Evolutionary conservation across 176 grass and related monocot species (phyloP).

Genomic region (Stipa capillata): DNA sequence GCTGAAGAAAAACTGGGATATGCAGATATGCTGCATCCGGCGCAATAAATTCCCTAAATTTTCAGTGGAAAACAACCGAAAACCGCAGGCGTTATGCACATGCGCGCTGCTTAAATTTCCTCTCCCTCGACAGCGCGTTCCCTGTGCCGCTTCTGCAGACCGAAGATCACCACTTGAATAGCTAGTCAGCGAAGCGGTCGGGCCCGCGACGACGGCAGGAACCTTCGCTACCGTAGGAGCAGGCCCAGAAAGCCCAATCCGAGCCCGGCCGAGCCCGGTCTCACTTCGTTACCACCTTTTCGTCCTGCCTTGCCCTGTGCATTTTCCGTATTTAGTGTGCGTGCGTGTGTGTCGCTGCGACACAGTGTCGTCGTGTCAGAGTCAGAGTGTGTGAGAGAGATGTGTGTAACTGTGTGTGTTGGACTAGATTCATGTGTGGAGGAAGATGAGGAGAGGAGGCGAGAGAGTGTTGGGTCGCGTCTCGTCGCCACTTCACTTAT

Average conservation of each 20-base stretch:
- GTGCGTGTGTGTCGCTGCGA: too few species aligned
- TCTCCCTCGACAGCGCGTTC: neutral
- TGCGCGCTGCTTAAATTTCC: neutral
- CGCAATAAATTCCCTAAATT: too few species aligned
- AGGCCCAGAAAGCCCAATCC: neutral
- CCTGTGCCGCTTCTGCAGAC: neutral
- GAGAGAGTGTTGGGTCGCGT: neutral
- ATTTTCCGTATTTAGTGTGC: neutral
- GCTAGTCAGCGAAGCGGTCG: too few species aligned
- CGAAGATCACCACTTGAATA: neutral
- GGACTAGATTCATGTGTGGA: neutral
- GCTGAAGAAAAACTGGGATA: too few species aligned
- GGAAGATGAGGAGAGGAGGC: neutral
- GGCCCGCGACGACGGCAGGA: too few species aligned
- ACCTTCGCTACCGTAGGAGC: neutral
- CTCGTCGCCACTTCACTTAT: neutral
- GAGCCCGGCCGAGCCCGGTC: neutral
- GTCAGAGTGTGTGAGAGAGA: too few species aligned
- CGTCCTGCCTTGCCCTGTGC: neutral
- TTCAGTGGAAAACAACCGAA: neutral
- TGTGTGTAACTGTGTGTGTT: neutral
- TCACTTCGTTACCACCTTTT: neutral
- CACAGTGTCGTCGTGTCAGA: neutral
- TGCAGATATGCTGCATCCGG: too few species aligned
- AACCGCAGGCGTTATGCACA: neutral